A percentile compares a stretch with the other conserved stretches of the same genome.
phyloP scores from a whole-genome alignment of 345 rosid genomes.

The Mallotus nudiflorus region DNA sequence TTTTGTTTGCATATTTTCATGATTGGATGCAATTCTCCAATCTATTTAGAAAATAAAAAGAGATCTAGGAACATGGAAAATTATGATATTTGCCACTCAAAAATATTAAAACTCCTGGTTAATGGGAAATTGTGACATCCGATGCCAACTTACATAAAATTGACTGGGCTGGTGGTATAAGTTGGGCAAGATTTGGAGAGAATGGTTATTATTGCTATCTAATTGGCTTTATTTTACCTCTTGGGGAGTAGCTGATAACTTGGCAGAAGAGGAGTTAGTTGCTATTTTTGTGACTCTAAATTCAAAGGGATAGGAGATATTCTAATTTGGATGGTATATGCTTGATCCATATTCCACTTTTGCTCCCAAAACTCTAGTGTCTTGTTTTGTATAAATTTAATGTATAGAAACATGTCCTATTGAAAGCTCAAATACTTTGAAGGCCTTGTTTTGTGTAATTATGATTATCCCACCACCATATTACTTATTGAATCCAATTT shows the following conservation, averaged over 20 bases:
- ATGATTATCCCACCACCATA: not conserved
- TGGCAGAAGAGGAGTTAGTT: not conserved
- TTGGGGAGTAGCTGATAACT: not conserved
- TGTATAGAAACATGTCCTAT: not conserved
- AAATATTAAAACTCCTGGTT: not conserved
- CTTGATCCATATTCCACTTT: not conserved
- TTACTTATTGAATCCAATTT: not conserved
- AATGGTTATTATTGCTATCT: not conserved
- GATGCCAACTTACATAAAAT: not conserved
- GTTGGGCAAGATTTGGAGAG: not conserved
- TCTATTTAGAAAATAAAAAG: slow-evolving; percentile 7
- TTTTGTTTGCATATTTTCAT: slow-evolving; percentile 18
- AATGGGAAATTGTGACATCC: not conserved
- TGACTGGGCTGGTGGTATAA: not conserved
- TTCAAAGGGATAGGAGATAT: not conserved
- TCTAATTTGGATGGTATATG: not conserved
- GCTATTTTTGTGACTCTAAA: not conserved
- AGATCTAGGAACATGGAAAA: slow-evolving; percentile 3
- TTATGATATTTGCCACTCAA: too few relatives aligned
- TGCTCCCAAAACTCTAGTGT: not conserved
- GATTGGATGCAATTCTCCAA: slow-evolving; percentile 2
- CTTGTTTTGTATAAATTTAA: not conserved
- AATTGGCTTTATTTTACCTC: not conserved
- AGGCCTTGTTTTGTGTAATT: not conserved
- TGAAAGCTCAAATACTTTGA: not conserved